Base-by-base conservation (phyloP, 345 rosid species). In the Ceriops zippeliana region DNA sequence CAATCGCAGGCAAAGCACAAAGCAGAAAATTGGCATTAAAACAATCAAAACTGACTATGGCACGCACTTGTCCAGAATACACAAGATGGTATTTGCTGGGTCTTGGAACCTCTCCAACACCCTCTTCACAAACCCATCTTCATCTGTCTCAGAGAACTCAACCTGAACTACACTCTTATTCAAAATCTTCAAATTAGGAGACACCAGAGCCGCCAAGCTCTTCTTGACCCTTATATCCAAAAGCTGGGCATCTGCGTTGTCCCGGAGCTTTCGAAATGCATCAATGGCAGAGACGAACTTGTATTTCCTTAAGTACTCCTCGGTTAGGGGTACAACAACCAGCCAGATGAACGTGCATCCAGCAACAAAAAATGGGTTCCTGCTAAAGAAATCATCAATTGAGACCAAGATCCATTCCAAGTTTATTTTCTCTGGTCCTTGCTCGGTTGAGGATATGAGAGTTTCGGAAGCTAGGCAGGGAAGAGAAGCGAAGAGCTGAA, bases 361-460 rank as follows among this genome's bases (percentile, higher is more conserved):
- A 32, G 87, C 86, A 58, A 93, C 96, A 64, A 93, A 93, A 76
- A 93, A 93, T 0, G 98, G 98, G 82, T 93, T 73, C 74, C 79
- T 82, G 76, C 79, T 89, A 73, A 89, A 79, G 62, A 91, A 89
- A 8, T 86, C 90, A 47, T 93, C 97, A 51, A 93, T 73, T 1
- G 97, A 77, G 6, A 89, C 77, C 19, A 90, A 9, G 34, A 86
- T 61, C 1, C 88, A 79, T 68, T 93, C 98, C 69, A 93, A 42
- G 83, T 84, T 86, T 65, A 93, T 87, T 69, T 76, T 90, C 20
- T 81, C 88, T 0, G 90, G 62, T 9, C 71, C 56, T 26, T 70
- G 65, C 31, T 78, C 85, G 0, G 86, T 13, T 1, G 80, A 70
- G 26, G 87, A 51, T 28, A 70, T 54, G 4, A 73, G 31, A 17